Evolutionary conservation across 306 rosid genomes (phyloP), one percentile per base, ranked within the genome.

Genomic region (Gillenia trifoliata): DNA sequence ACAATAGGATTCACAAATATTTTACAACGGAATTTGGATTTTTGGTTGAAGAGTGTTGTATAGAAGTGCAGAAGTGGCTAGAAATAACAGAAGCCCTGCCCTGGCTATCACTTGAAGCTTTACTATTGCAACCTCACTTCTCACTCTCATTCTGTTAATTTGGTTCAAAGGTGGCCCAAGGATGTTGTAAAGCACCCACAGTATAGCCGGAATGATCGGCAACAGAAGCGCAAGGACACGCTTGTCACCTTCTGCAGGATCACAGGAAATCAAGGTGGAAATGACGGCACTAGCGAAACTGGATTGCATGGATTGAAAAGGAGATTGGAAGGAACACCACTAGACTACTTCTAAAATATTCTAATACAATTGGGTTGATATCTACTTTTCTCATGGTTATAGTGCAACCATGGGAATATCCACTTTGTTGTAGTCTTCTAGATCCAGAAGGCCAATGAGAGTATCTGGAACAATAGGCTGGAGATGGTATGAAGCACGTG

Each of bases 81-180:
- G 22, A 50, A 55, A 22, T 22, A 23, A 38, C 33, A 38, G 41
- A n/a, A 66, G n/a, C n/a, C n/a, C n/a, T n/a, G 54, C 26, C 19
- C 71, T 45, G 11, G 54, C 11, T 22, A 36, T 8, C 26, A 11
- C 9, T 66, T 40, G 55, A 66, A 38, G 52, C 47, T 66, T 66
- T 29, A 66, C 72, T 29, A n/a, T n/a, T n/a, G n/a, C n/a, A n/a
- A 55, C 28, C 34, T 52, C 26, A 31, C 29, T 45, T 63, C 36
- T 43, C n/a, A 56, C 54, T 56, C 47, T 26, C 66, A 72, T 75
- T 54, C 79, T 19, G 66, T 75, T 5, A 45, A 52, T 36, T 36
- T 75, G 55, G 65, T 36, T 60, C 34, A 66, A 66, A 64, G 64
- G 66, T 55, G 73, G 72, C 16, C 79, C 66, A 25, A 64, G 64